These are phyloP conservation scores for Russula abietina DNA, from an alignment of 768 basidiomycete genomes.

Conservation along the genomic window DNA sequence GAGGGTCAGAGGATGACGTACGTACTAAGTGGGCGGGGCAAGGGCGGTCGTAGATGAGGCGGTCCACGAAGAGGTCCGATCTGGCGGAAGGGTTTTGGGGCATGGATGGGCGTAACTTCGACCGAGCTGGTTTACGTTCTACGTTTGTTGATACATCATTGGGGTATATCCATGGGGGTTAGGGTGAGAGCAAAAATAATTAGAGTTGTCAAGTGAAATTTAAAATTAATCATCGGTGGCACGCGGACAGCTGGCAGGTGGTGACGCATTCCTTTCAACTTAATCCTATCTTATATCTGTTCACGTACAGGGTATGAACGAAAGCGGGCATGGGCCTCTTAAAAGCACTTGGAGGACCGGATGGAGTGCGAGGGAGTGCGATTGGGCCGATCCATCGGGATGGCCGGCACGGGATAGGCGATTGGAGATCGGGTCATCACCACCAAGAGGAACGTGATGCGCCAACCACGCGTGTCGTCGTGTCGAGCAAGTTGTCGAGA, in stretches of 20 bases:
- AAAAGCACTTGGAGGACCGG: not conserved
- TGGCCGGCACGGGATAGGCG: conserved; percentile 13
- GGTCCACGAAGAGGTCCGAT: conserved; percentile 2
- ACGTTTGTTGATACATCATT: not conserved
- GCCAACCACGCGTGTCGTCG: conserved; percentile 15
- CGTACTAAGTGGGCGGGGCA: conserved; percentile 28
- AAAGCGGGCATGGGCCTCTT: not conserved
- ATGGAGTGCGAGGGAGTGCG: not conserved
- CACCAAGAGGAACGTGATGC: conserved; percentile 1
- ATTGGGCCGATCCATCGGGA: conserved; percentile 10
- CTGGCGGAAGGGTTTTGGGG: conserved; percentile 1
- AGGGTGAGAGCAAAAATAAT: conserved; percentile 6
- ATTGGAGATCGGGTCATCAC: conserved; percentile 20
- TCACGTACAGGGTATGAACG: conserved; percentile 1
- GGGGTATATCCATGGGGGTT: not conserved
- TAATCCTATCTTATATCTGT: not conserved
- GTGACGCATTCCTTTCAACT: not conserved
- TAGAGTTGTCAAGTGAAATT: conserved; percentile 17
- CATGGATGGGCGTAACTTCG: not conserved
- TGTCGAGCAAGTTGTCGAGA: conserved; percentile 16
- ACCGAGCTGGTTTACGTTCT: conserved; percentile 8
- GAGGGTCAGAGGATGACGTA: conserved; percentile 31
- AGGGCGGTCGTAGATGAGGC: not conserved
- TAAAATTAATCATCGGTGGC: conserved; percentile 5
- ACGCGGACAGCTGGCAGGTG: conserved; percentile 18